Base-by-base conservation (phyloP, 768 basidiomycete species). In the Strobilomyces dryophilus region DNA sequence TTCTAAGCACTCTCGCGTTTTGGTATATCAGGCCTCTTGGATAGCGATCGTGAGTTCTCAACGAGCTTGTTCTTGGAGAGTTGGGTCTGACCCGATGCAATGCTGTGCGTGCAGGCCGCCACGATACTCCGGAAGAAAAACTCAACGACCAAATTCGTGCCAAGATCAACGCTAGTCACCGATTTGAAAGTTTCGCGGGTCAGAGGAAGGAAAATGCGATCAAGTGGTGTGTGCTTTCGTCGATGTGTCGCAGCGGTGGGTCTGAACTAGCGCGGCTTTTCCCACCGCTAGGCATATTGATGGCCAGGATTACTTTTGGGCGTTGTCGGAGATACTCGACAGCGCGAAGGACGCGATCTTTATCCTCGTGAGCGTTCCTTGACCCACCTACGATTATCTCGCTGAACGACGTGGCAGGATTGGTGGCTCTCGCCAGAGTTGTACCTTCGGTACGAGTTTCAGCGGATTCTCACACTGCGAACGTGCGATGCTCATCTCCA, bases 291-390 rank as follows among this genome's bases (percentile, higher is more conserved):
- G 87, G 85, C 92, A 94, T 65, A 79, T 95, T 44, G 95, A 95
- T 61, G 95, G 95, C 0, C 92, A 97, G 52, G 95, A 98, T 72
- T 98, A 95, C 68, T 89, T 98, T 80, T 98, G 88, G 81, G 95
- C 95, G 0, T 66, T 97, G 34, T 92, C 91, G 1, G 92, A 95
- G 71, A 76, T 95, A 71, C 76, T 98, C n/a, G 88, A 89, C 44
- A 80, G 73, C 32, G 90, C 91, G 3, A 79, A 79, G 53, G 89
- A 95, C 63, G 82, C 71, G 29, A 97, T 98, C 64, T 95, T 92
- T 69, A 97, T 98, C 58, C 61, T 89, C 57, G 94, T 87, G 51
- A 7, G 76, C 36, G 8, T 34, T 18, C 36, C 36, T 40, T 47
- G 26, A 32, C 20, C 12, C 12, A 11, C n/a, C 5, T 11, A 26